These are phyloP conservation scores for Rubia peregrina DNA, from an alignment of 305 asterid species.

Conservation along the genomic window DNA sequence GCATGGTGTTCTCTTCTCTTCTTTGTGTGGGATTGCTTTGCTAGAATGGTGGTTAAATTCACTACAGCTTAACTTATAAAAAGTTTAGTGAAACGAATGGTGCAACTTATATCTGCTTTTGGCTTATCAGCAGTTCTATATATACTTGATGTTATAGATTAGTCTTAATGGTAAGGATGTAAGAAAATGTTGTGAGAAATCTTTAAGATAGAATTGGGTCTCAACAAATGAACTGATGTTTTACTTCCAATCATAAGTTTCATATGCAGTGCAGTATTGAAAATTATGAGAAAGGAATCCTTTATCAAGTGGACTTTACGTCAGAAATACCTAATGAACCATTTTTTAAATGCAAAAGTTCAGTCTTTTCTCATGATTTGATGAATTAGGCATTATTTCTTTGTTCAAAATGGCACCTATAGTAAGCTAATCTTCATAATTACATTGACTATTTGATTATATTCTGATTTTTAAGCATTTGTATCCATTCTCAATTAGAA, in stretches of 20 bases:
- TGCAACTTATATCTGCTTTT: not conserved
- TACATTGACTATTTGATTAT: not conserved
- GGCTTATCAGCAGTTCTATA: not conserved
- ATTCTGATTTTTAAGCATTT: slow-evolving; percentile 1
- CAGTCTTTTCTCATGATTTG: not conserved
- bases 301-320: not conserved
- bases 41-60: not conserved
- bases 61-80: not conserved
- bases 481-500: slow-evolving; percentile 42
- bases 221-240: not conserved
- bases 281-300: not conserved
- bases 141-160: not conserved
- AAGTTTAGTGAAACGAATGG: not conserved
- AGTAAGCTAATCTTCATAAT: not conserved
- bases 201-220: not conserved
- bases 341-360: not conserved
- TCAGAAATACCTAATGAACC: not conserved
- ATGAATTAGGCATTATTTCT: not conserved
- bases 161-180: not conserved
- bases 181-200: not conserved
- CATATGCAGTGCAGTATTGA: not conserved
- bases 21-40: not conserved
- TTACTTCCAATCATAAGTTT: not conserved
- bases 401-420: not conserved
- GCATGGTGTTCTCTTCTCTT: not conserved